Percentiles rank a stretch among this genome's conserved stretches.
Conservation (phyloP, 2,329 filamentous ascomycete species). For the Dactylellina cionopaga region DNA sequence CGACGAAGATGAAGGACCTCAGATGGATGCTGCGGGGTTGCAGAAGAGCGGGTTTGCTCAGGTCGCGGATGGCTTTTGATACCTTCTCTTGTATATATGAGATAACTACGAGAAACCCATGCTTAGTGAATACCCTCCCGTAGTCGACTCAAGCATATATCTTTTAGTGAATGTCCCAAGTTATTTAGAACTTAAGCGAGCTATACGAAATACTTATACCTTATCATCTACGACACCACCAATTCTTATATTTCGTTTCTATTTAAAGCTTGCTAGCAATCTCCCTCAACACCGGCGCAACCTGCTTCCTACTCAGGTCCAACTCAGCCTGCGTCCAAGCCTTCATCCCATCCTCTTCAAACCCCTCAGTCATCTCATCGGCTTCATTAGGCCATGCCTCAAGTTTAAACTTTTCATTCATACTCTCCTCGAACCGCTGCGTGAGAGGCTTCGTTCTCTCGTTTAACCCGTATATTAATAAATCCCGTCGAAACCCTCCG, state of each 20-base stretch:
- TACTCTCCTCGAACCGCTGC: slow-evolving; percentile 66
- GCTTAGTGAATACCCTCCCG: too few relatives aligned
- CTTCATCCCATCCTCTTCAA: slow-evolving; percentile 64
- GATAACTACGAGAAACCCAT: too few relatives aligned
- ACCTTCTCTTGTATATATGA: too few relatives aligned
- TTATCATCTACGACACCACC: too few relatives aligned
- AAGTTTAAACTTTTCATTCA: slow-evolving; percentile 67
- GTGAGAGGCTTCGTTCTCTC: slow-evolving; percentile 65
- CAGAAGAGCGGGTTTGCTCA: slow-evolving; percentile 69
- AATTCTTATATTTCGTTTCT: too few relatives aligned
- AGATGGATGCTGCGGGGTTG: slow-evolving; percentile 65
- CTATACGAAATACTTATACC: slow-evolving; percentile 61
- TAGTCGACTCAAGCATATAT: too few relatives aligned
- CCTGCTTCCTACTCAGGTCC: slow-evolving; percentile 73
- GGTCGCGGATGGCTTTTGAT: slow-evolving; percentile 56
- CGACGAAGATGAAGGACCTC: slow-evolving; percentile 43
- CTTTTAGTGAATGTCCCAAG: too few relatives aligned
- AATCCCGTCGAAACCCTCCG: slow-evolving; percentile 71
- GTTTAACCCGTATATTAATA: slow-evolving; percentile 73
- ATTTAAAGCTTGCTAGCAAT: slow-evolving; percentile 56
- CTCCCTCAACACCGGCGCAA: slow-evolving; percentile 73
- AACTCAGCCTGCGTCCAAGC: slow-evolving; percentile 75
- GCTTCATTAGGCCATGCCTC: slow-evolving; percentile 63
- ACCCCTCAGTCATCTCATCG: slow-evolving; percentile 64
- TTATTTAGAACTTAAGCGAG: too few relatives aligned